Percentiles rank a stretch among this genome's conserved stretches.
These are phyloP conservation scores for Purpureocillium takamizusanense DNA, from an alignment of 2,329 filamentous ascomycete genomes.

Conservation along the genomic window DNA sequence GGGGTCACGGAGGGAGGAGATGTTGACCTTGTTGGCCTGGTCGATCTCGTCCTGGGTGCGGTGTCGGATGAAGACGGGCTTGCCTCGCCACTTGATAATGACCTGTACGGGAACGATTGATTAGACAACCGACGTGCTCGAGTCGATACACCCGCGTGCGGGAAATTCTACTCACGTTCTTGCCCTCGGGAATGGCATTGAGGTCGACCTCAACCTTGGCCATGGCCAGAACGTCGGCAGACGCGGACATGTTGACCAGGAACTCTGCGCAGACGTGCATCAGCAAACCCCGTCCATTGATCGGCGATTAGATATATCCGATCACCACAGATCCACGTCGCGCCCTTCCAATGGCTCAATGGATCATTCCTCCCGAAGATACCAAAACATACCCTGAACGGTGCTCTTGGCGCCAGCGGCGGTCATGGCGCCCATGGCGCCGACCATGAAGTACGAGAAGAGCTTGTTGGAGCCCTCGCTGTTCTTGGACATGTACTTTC, in stretches of 20 bases:
- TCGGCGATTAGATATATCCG: not conserved
- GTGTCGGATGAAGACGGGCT: constrained; percentile 99
- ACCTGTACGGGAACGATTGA: constrained; percentile 49
- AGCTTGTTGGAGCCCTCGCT: constrained; percentile 68
- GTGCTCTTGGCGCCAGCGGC: constrained; percentile 96
- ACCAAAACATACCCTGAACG: constrained; percentile 71
- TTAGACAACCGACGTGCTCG: not conserved
- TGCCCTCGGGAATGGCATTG: constrained; percentile 88
- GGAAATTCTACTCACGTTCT: constrained; percentile 65
- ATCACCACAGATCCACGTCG: constrained; percentile 3
- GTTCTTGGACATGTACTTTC: constrained; percentile 70
- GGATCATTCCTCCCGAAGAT: constrained; percentile 9
- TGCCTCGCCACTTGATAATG: constrained; percentile 99
- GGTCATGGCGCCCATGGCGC: constrained; percentile 82
- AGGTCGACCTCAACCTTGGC: constrained; percentile 99
- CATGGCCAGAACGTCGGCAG: constrained; percentile 95
- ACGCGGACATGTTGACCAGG: constrained; percentile 99
- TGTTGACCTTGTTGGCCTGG: constrained; percentile 82
- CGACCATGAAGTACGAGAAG: constrained; percentile 98
- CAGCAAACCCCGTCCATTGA: constrained; percentile 12
- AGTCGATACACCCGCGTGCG: not conserved
- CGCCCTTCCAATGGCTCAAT: constrained; percentile 11
- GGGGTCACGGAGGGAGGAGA: constrained; percentile 80
- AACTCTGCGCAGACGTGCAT: constrained; percentile 59
- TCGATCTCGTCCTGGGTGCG: constrained; percentile 88